Percentiles rank a stretch among this genome's conserved stretches.
Evolutionary conservation across 2,329 filamentous ascomycete genomes (phyloP).

Genomic region (Fusarium nelsonii): DNA sequence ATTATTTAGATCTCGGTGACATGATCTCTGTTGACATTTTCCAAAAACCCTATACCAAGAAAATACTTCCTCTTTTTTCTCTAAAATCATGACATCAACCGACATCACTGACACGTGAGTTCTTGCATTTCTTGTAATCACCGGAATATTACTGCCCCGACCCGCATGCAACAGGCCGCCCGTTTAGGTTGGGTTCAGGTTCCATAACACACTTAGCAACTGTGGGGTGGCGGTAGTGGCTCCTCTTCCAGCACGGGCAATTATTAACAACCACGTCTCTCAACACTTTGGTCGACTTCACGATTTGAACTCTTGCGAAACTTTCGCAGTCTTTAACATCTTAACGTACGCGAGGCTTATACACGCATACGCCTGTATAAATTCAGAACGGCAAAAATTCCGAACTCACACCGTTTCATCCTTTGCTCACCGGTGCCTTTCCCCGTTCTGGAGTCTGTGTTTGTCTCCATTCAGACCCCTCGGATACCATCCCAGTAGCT

Average conservation of each 20-base stretch:
- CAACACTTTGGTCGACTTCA: slow-evolving; percentile 34
- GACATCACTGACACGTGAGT: slow-evolving; percentile 40
- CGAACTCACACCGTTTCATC: not conserved
- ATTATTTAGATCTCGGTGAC: not conserved
- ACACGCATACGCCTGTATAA: not conserved
- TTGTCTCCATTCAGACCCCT: slow-evolving; percentile 27
- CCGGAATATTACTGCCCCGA: slow-evolving; percentile 33
- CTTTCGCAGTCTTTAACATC: not conserved
- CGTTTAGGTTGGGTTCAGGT: slow-evolving; percentile 14
- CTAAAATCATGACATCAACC: slow-evolving; percentile 42
- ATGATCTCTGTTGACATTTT: no score
- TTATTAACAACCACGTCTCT: slow-evolving; percentile 47
- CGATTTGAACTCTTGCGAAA: slow-evolving; percentile 14
- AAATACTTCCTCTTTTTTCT: not conserved
- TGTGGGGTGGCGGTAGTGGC: slow-evolving; percentile 43
- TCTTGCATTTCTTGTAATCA: not conserved
- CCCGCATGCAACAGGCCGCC: not conserved
- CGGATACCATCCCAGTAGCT: slow-evolving; percentile 20
- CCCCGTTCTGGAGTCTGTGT: not conserved
- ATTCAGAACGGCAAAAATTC: no score
- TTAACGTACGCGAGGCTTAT: not conserved
- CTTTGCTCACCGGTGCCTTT: slow-evolving; percentile 6
- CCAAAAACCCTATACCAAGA: no score
- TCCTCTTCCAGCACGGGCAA: slow-evolving; percentile 31
- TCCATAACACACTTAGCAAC: not conserved